A percentile compares a stretch with the other conserved stretches of the same genome.
phyloP scores from a whole-genome alignment of 257 asterid genomes.

The Lavandula angustifolia region DNA sequence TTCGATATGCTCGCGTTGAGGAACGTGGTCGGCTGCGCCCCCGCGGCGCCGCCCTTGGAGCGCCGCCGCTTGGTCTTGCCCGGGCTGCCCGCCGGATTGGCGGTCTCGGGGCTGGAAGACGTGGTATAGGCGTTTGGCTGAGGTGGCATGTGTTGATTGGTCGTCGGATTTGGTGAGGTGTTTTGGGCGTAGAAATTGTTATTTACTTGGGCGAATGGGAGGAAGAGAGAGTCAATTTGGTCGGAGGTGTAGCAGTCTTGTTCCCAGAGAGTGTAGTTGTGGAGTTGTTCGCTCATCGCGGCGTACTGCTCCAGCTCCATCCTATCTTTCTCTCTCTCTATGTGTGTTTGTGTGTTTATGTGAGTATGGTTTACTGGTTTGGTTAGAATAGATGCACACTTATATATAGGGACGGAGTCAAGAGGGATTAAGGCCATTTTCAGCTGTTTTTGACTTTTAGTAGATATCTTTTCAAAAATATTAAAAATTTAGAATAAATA shows the following conservation, averaged over 20 bases:
- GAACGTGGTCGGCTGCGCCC: constrained; percentile 48
- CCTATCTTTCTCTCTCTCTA: neutral
- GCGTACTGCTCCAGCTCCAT: neutral
- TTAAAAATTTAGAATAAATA: no score
- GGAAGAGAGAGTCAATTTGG: neutral
- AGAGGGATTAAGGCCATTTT: no score
- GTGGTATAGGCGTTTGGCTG: no score
- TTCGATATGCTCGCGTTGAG: constrained; percentile 53
- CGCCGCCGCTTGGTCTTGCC: constrained; percentile 43
- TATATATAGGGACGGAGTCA: neutral
- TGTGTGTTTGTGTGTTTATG: neutral
- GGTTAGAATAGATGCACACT: neutral
- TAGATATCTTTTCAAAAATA: no score
- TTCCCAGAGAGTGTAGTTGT: constrained; percentile 22
- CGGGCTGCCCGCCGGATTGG: constrained; percentile 17
- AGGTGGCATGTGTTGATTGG: no score
- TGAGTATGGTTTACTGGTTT: no score
- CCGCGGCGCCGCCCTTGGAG: constrained; percentile 32
- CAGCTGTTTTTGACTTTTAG: no score
- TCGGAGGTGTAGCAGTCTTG: constrained; percentile 1
- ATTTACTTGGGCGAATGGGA: constrained; percentile 13
- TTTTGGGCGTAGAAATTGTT: neutral
- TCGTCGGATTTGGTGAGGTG: neutral
- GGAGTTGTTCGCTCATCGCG: constrained; percentile 25
- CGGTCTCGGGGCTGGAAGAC: constrained; percentile 27